Conservation (phyloP, 257 asterid species). For the Nicotiana noctiflora region DNA sequence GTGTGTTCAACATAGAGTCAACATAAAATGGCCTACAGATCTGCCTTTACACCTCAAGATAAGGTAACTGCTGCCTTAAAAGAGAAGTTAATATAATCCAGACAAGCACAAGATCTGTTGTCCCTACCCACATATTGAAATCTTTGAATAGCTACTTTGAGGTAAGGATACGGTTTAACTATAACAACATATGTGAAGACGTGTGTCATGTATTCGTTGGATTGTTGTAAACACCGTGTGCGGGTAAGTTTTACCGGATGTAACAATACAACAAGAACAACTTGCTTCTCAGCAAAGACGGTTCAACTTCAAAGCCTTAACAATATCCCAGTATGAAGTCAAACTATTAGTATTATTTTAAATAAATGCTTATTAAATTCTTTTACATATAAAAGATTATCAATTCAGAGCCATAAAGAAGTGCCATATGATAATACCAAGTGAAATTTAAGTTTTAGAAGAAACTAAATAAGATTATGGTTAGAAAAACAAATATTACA, state of each 20-base stretch:
- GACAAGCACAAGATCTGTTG: not conserved
- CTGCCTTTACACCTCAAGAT: slow-evolving; percentile 4
- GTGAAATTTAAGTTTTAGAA: not conserved
- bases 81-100: not conserved
- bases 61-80: not conserved
- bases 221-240: too few relatives aligned
- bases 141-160: not conserved
- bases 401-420: not conserved
- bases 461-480: not conserved
- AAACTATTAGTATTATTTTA: too few relatives aligned
- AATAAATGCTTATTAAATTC: too few relatives aligned
- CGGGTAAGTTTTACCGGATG: too few relatives aligned
- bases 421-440: not conserved
- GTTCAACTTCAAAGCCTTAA: too few relatives aligned
- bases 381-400: not conserved
- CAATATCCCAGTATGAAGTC: too few relatives aligned
- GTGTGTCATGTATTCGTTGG: too few relatives aligned
- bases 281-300: too few relatives aligned
- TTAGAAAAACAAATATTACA: not conserved
- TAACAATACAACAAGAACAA: too few relatives aligned
- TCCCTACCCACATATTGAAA: not conserved
- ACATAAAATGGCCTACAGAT: not conserved
- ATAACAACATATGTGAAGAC: too few relatives aligned
- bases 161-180: too few relatives aligned
- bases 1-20: not conserved